Evolutionary conservation across 2,329 filamentous ascomycete genomes (phyloP), one percentile per base, ranked within the genome.

Genomic region (Emergomyces orientalis): DNA sequence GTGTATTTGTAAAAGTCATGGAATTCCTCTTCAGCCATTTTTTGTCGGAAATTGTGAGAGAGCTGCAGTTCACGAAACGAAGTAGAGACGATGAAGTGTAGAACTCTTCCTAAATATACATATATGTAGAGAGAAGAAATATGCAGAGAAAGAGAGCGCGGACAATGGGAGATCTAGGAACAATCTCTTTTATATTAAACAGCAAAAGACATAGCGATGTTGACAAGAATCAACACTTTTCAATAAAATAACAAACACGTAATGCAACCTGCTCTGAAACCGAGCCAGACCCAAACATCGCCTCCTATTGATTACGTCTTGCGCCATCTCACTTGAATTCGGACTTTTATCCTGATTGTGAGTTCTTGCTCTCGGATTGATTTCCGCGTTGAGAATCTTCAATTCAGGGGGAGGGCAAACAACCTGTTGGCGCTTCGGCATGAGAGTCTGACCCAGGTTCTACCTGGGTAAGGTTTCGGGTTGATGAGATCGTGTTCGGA

Each of bases 1-100:
- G 69, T 71, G 65, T 80, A 79, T 59, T 73, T 72, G 63, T 71
- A 71, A 49, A 64, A 67, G 32, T 65, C 64, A 49, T 65, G 62
- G 32, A 63, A 64, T 39, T 58, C 55, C n/a, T 30, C 55, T 8
- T 34, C 3, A 4, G 52, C 19, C 52, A 32, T 55, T 1, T 34
- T 22, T n/a, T 22, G 19, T 55, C 2, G 30, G 52, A 37, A n/a
- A 63, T 63, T 47, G 63, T n/a, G n/a, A 62, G 43, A 64, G 34
- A 5, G 63, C 62, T 56, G 64, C 64, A 30, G 14, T 58, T 30
- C 5, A 54, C 22, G 51, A 54, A 51, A 51, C 8, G 54, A 32
- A 8, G 7, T 6, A 37, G 19, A n/a, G 54, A 56, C 19, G 7
- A 56, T 2, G 25, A 51, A 8, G 47, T 7, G 13, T 17, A 51